Evolutionary conservation across 495 filamentous ascomycete species (phyloP), one percentile per base, ranked within the genome.

Genomic region (Tuber melanosporum): DNA sequence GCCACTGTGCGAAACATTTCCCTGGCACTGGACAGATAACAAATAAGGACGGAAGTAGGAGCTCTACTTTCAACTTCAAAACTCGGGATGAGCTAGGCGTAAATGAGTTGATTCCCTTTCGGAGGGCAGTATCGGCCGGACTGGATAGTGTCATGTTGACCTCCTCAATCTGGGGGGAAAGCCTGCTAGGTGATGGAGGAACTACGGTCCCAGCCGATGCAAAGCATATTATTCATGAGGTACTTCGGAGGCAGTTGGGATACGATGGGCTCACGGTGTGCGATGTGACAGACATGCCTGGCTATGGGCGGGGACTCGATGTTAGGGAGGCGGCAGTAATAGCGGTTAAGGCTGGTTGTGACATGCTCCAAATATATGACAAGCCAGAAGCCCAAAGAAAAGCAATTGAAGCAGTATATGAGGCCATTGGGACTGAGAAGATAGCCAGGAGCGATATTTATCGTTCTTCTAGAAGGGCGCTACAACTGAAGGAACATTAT

Each of bases 1-100:
- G 77, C 3, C 78, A 83, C 46, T 84, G 83, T 75, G 83, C 81
- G 32, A 84, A 84, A 73, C 83, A 84, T 74, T 84, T 84, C 57
- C 83, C 83, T 69, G 80, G 79, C 22, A 83, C 80, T 52, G 81
- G 83, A 41, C 77, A 43, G 46, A 66, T 69, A 42, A 73, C 73
- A 44, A 78, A 74, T 71, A 79, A 78, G 44, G 82, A 81, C 76
- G 76, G 83, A 42, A 71, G 62, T 17, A 76, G 74, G 57, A 80
- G 73, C 71, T 78, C 82, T 71, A 75, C 73, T 9, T 83, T 81
- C 46, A 73, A 80, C 45, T 76, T 79, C 26, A 83, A 83, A 47
- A 52, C 78, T 44, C 76, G 74, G 43, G 76, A 79, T 26, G 82
- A 84, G 46, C 71, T 84, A 32, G 83, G 84, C 36, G 71, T 74